Evolutionary conservation across 2,329 filamentous ascomycete genomes (phyloP).

Genomic region (Colletotrichum eremochloae): DNA sequence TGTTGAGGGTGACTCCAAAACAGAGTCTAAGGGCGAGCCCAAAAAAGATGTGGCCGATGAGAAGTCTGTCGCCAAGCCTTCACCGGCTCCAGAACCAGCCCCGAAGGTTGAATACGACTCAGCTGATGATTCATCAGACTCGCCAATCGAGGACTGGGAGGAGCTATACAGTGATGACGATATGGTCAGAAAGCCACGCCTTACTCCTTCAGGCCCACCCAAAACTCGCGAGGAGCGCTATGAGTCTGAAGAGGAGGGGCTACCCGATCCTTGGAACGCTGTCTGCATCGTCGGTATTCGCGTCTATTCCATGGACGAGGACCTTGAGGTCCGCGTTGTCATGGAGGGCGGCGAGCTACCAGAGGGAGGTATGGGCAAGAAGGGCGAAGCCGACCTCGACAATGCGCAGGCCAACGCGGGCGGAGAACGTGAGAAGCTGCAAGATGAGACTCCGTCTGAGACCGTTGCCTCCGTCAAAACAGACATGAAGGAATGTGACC

Average conservation of each 20-base stretch:
- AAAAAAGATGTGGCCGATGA: conserved; percentile 41
- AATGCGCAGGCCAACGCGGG: conserved; percentile 69
- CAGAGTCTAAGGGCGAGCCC: conserved; percentile 36
- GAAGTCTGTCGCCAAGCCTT: conserved; percentile 40
- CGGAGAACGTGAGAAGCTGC: conserved; percentile 54
- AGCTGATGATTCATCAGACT: conserved; percentile 69
- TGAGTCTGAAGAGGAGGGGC: conserved; percentile 69
- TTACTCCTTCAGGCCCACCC: conserved; percentile 53
- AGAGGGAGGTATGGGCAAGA: conserved; percentile 69
- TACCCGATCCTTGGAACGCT: conserved; percentile 72
- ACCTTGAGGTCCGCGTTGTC: conserved; percentile 66
- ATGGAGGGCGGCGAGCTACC: conserved; percentile 67
- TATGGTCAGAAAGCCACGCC: conserved; percentile 64
- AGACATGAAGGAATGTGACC: neutral
- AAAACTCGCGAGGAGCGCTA: conserved; percentile 55
- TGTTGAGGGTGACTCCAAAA: conserved; percentile 11
- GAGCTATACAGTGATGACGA: conserved; percentile 71
- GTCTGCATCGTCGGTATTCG: conserved; percentile 72
- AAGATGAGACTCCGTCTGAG: conserved; percentile 1
- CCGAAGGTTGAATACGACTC: conserved; percentile 50
- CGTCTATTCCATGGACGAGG: conserved; percentile 71
- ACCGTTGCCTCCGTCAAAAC: neutral
- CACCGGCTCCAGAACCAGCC: conserved; percentile 26
- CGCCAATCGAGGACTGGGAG: conserved; percentile 71
- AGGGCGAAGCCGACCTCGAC: conserved; percentile 68